phyloP scores from a whole-genome alignment of 139 green algal species.

The Diplosphaera chodatii region DNA sequence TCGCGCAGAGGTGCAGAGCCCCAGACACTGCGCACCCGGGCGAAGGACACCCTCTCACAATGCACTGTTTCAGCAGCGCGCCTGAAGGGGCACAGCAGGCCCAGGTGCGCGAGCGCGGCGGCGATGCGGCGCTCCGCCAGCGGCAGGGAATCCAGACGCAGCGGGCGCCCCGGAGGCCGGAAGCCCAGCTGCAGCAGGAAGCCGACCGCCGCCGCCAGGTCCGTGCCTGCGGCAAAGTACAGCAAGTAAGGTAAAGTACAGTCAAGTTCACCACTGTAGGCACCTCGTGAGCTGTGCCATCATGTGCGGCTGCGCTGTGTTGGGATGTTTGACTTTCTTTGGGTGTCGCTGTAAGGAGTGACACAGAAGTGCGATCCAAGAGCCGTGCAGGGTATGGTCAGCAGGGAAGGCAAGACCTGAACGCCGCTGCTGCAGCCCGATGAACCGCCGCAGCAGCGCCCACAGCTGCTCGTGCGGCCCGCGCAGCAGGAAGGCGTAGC shows the following conservation, averaged over 20 bases:
- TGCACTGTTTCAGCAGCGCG: not conserved
- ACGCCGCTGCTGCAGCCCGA: conserved; percentile 31
- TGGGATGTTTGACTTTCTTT: too few species aligned
- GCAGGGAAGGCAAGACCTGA: conserved; percentile 4
- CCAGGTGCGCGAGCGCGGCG: conserved; percentile 69
- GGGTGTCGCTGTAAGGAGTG: not conserved
- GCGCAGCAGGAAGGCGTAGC: conserved; percentile 78
- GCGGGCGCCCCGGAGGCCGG: conserved; percentile 42
- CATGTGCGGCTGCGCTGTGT: too few species aligned
- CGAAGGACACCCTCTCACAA: too few species aligned
- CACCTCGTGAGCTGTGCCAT: not conserved
- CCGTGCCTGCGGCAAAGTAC: conserved; percentile 13
- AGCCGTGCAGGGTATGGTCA: not conserved
- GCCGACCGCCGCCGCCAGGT: conserved; percentile 47
- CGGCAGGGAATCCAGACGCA: conserved; percentile 24
- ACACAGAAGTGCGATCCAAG: not conserved
- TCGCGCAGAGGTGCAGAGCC: too few species aligned
- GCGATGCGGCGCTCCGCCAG: conserved; percentile 47
- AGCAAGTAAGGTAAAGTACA: not conserved
- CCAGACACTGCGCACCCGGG: too few species aligned
- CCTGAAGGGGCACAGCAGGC: conserved; percentile 59
- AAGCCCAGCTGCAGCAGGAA: conserved; percentile 88
- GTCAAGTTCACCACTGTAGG: not conserved
- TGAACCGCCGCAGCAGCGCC: conserved; percentile 73
- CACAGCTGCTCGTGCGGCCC: conserved; percentile 75